Conservation (phyloP, 2,329 filamentous ascomycete genomes). For the Ustilaginoidea virens region DNA sequence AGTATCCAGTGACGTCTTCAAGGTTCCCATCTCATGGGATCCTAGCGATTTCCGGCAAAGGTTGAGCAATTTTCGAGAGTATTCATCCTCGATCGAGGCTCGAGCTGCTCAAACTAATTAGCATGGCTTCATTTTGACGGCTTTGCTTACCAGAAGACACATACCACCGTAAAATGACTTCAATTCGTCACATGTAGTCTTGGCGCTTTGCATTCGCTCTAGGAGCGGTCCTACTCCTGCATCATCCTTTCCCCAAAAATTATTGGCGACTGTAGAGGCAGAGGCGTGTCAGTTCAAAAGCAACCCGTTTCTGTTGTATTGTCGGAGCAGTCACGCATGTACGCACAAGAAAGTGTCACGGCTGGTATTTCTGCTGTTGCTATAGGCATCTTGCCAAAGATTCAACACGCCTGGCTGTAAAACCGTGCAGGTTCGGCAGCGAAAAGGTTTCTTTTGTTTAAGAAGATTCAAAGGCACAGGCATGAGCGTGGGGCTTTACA, state of each 20-base stretch:
- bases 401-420: background rate
- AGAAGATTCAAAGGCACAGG: no score
- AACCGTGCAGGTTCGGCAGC: background rate
- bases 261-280: conserved; percentile 68
- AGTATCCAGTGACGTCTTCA: conserved; percentile 74
- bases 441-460: no score
- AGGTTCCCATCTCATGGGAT: conserved; percentile 69
- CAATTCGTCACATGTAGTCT: conserved; percentile 87
- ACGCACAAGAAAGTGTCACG: conserved; percentile 52
- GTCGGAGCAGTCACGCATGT: no score
- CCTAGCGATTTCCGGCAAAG: conserved; percentile 81
- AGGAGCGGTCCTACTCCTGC: conserved; percentile 84
- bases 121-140: background rate
- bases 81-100: conserved; percentile 91
- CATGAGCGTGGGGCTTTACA: no score
- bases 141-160: conserved; percentile 9
- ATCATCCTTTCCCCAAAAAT: conserved; percentile 99
- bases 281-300: background rate
- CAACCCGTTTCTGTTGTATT: no score
- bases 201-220: conserved; percentile 87
- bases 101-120: conserved; percentile 42
- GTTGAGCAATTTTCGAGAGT: conserved; percentile 73
- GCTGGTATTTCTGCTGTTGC: conserved; percentile 45
- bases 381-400: conserved; percentile 37
- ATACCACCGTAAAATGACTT: conserved; percentile 76